Conservation (phyloP, 139 green algal species). For the Auxenochlorella protothecoides region DNA sequence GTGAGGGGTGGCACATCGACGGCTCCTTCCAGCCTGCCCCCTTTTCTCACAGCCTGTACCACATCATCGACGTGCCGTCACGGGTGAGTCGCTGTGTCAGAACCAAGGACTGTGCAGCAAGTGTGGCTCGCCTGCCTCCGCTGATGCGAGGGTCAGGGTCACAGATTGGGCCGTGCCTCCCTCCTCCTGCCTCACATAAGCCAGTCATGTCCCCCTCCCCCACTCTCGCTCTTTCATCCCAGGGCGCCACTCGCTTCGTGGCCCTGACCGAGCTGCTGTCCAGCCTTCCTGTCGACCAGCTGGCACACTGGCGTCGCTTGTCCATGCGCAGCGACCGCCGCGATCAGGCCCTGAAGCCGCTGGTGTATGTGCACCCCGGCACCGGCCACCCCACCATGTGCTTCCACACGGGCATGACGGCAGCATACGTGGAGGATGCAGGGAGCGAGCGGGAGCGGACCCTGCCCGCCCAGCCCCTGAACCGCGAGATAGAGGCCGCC, state of each 20-base stretch:
- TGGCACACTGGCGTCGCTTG: slow-evolving; percentile 28
- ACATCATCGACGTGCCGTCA: too few relatives aligned
- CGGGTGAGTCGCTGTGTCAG: too few relatives aligned
- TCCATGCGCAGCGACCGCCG: slow-evolving; percentile 32
- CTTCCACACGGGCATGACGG: slow-evolving; percentile 41
- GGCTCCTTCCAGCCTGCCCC: too few relatives aligned
- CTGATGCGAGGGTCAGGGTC: too few relatives aligned
- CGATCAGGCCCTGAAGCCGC: slow-evolving; percentile 15
- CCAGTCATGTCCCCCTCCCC: too few relatives aligned
- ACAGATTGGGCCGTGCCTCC: too few relatives aligned
- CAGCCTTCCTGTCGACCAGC: slow-evolving; percentile 12
- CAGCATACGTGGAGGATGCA: slow-evolving; percentile 25
- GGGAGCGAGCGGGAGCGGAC: slow-evolving; percentile 15
- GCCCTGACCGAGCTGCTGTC: slow-evolving; percentile 24
- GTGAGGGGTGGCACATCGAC: too few relatives aligned
- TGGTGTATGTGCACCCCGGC: slow-evolving; percentile 37
- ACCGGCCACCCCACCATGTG: slow-evolving; percentile 33
- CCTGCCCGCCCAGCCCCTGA: background rate
- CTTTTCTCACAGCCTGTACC: too few relatives aligned
- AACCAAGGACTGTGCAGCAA: too few relatives aligned
- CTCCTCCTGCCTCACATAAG: too few relatives aligned
- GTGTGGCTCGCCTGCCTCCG: too few relatives aligned
- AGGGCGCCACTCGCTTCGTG: slow-evolving; percentile 30
- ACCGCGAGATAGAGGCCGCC: background rate
- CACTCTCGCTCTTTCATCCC: too few relatives aligned